Conservation (phyloP, 164 flowering plant species). For the Aristolochia contorta region DNA sequence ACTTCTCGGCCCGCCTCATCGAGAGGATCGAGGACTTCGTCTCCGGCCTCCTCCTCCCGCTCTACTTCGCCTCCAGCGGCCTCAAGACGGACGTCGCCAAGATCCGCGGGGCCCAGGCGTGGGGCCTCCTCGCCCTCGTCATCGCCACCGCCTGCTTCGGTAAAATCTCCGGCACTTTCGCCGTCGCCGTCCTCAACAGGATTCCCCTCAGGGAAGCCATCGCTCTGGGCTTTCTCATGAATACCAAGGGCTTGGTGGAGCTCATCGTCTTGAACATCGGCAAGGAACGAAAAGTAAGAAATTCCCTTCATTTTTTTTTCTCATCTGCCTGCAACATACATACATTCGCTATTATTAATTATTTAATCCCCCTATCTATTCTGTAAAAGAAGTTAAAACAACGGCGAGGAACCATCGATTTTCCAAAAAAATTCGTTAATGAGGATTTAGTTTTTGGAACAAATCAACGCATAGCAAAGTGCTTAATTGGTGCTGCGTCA, state of each 20-base stretch:
- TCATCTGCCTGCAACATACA: no score
- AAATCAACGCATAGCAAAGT: no score
- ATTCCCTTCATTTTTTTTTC: no score
- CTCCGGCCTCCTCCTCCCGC: slow-evolving; percentile 30
- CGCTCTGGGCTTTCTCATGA: slow-evolving; percentile 26
- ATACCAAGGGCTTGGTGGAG: slow-evolving; percentile 25
- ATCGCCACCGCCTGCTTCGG: slow-evolving; percentile 37
- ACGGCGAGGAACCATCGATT: no score
- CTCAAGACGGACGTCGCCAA: slow-evolving; percentile 31
- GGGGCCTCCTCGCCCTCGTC: slow-evolving; percentile 36
- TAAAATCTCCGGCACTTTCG: slow-evolving; percentile 50
- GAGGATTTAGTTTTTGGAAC: no score
- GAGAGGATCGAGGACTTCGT: slow-evolving; percentile 39
- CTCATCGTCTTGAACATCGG: slow-evolving; percentile 40
- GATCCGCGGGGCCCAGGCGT: slow-evolving; percentile 26
- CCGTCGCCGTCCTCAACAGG: slow-evolving; percentile 26
- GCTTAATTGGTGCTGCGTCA: not conserved
- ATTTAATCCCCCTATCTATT: no score
- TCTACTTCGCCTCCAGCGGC: slow-evolving; percentile 44
- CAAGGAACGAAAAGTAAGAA: slow-evolving; percentile 19
- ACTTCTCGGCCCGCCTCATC: slow-evolving; percentile 24
- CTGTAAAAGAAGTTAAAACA: no score
- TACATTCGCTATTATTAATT: no score
- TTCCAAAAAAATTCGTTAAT: no score
- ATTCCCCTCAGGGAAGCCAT: slow-evolving; percentile 21